Evolutionary conservation across 345 rosid genomes (phyloP).

Genomic region (Bruguiera parviflora): DNA sequence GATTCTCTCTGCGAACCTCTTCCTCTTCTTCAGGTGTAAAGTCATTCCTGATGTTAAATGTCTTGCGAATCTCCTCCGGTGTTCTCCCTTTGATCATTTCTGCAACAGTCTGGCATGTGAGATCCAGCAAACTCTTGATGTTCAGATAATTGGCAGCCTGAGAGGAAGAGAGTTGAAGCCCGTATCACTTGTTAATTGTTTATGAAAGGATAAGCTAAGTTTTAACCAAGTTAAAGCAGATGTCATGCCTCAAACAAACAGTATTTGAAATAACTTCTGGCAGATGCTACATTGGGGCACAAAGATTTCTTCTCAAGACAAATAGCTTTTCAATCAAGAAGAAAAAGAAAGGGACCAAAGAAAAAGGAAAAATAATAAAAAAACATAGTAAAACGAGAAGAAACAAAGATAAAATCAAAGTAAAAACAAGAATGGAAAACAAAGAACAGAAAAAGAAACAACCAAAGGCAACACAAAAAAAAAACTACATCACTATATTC

Average conservation of each 20-base stretch:
- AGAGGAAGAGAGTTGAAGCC: background rate
- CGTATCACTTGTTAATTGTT: background rate
- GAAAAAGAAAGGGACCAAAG: too few species aligned
- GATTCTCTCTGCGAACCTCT: slow-evolving; percentile 31
- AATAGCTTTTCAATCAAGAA: too few species aligned
- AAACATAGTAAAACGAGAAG: too few species aligned
- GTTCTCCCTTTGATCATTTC: slow-evolving; percentile 22
- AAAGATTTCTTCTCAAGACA: too few species aligned
- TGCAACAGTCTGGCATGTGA: slow-evolving; percentile 27
- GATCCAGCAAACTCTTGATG: slow-evolving; percentile 24
- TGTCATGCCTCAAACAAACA: background rate
- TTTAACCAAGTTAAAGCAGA: background rate
- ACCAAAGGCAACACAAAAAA: too few species aligned
- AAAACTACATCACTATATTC: too few species aligned
- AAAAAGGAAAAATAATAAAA: too few species aligned
- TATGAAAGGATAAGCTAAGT: background rate
- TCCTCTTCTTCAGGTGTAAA: slow-evolving; percentile 23
- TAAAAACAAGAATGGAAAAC: too few species aligned
- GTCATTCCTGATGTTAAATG: slow-evolving; percentile 25
- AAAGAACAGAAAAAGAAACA: too few species aligned
- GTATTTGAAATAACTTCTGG: background rate
- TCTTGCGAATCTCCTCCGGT: slow-evolving; percentile 22
- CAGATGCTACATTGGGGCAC: too few species aligned
- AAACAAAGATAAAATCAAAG: too few species aligned
- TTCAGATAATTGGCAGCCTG: slow-evolving; percentile 28